These are phyloP conservation scores for Trichosanthes cucumerina DNA, from an alignment of 306 rosid genomes.

Conservation along the genomic window DNA sequence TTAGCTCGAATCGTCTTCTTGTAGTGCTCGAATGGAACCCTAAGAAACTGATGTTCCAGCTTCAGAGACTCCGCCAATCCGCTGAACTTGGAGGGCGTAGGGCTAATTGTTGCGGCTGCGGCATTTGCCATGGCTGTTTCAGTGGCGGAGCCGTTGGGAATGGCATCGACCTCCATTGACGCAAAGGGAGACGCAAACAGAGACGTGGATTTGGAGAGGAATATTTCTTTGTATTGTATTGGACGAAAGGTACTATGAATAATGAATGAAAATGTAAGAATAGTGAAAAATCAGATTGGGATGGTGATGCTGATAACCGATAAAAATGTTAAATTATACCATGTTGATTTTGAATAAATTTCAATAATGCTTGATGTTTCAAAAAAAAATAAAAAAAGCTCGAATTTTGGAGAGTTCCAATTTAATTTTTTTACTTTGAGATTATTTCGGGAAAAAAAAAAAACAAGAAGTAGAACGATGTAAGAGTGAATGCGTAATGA, in stretches of 20 bases:
- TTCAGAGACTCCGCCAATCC: constrained; percentile 60
- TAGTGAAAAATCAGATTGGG: too few relatives aligned
- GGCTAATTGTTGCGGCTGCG: constrained; percentile 6
- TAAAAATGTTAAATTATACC: too few relatives aligned
- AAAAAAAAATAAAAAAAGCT: too few relatives aligned
- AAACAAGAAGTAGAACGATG: too few relatives aligned
- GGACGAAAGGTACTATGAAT: background rate
- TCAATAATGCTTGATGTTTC: too few relatives aligned
- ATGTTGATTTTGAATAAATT: too few relatives aligned
- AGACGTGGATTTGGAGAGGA: background rate
- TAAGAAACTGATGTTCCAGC: constrained; percentile 86
- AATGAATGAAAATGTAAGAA: too few relatives aligned
- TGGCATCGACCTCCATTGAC: constrained; percentile 38
- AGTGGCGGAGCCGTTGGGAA: constrained; percentile 48
- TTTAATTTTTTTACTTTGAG: too few relatives aligned
- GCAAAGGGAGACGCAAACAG: background rate
- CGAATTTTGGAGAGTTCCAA: too few relatives aligned
- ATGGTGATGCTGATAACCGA: too few relatives aligned
- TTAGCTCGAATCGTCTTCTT: constrained; percentile 89
- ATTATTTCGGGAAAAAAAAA: too few relatives aligned
- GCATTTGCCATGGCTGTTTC: constrained; percentile 19
- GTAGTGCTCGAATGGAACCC: constrained; percentile 98
- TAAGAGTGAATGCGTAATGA: too few relatives aligned
- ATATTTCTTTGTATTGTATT: background rate
- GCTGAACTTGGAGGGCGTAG: constrained; percentile 33